Evolutionary conservation across 75 land plant species (phyloP).

Genomic region (Sequoia sempervirens): DNA sequence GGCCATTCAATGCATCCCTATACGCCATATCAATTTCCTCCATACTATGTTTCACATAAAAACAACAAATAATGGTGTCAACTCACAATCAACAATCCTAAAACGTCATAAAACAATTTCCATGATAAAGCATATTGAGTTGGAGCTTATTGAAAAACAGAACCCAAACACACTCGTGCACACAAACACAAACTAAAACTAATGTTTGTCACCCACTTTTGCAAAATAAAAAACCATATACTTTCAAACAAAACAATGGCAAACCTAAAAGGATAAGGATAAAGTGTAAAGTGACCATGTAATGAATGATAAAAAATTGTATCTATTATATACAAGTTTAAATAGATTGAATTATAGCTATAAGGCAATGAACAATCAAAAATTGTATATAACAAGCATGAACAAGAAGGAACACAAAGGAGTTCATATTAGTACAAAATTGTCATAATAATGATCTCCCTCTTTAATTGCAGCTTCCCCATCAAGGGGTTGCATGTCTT

Average conservation of each 20-base stretch:
- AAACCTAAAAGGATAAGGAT: not conserved
- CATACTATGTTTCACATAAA: slow-evolving; percentile 41
- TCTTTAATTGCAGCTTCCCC: no score
- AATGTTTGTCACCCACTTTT: not conserved
- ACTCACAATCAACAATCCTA: not conserved
- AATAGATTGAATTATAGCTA: not conserved
- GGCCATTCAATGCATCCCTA: slow-evolving; percentile 77
- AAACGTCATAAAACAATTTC: slow-evolving; percentile 2
- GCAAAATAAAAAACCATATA: not conserved
- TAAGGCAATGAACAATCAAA: not conserved
- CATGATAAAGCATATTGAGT: not conserved
- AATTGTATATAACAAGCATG: no score
- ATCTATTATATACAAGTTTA: not conserved
- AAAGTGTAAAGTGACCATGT: not conserved
- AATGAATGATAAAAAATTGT: not conserved
- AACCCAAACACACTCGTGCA: no score
- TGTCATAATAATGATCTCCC: no score
- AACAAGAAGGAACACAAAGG: no score
- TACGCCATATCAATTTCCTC: slow-evolving; percentile 81
- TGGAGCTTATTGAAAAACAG: not conserved
- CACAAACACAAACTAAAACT: not conserved
- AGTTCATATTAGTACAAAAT: no score
- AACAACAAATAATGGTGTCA: not conserved
- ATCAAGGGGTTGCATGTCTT: no score
- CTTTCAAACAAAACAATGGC: not conserved